phyloP scores from a whole-genome alignment of 179 eudicot genomes.

The Corrigiola litoralis region DNA sequence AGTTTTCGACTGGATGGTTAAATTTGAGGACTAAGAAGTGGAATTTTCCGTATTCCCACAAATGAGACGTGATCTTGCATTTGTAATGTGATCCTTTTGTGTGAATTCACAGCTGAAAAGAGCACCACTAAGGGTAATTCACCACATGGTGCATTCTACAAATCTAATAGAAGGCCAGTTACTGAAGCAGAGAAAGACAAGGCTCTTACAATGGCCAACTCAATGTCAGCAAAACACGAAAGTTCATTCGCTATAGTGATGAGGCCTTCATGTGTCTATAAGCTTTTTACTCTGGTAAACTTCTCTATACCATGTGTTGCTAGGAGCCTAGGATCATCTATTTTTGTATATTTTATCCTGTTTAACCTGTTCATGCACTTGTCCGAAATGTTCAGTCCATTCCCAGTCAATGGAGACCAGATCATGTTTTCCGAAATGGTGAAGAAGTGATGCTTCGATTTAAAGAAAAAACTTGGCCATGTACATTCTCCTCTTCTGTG shows the following conservation, averaged over 20 bases:
- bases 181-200: conserved; percentile 15
- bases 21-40: too few relatives aligned
- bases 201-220: conserved; percentile 2
- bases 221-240: neutral
- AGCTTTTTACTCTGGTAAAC: conserved; percentile 15
- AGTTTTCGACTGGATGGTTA: too few relatives aligned
- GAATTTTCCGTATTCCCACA: neutral
- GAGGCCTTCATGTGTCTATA: conserved; percentile 16
- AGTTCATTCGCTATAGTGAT: conserved; percentile 8
- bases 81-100: neutral
- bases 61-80: too few relatives aligned
- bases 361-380: neutral
- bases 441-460: conserved; percentile 9
- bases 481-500: neutral
- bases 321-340: neutral
- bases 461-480: conserved; percentile 3
- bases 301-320: neutral
- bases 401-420: conserved; percentile 8
- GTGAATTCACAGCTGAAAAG: neutral
- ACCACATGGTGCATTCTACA: neutral
- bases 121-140: neutral
- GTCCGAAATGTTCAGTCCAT: conserved; percentile 5
- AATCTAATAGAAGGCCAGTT: conserved; percentile 20
- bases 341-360: neutral
- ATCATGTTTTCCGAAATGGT: neutral